Conservation (phyloP, 495 filamentous ascomycete species). For the Halenospora varia region DNA sequence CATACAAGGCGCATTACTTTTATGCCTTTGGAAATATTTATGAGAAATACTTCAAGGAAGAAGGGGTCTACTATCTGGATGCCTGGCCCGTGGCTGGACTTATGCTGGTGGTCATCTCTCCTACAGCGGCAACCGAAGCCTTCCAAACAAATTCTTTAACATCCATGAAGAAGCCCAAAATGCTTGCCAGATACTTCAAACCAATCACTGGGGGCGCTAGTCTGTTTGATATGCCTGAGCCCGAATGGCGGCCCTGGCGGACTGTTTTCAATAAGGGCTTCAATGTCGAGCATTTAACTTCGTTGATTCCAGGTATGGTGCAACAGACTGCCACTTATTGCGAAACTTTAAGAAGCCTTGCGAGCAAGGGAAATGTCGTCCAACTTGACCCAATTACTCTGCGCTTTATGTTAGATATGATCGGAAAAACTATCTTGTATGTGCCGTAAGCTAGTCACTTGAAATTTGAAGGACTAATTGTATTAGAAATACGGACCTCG, state of each 20-base stretch:
- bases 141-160: constrained; percentile 13
- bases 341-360: constrained; percentile 29
- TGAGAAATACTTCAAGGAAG: constrained; percentile 13
- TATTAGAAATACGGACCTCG: constrained; percentile 14
- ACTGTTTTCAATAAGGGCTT: constrained; percentile 22
- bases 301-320: constrained; percentile 30
- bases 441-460: not conserved
- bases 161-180: constrained; percentile 12
- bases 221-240: constrained; percentile 22
- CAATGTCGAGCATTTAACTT: constrained; percentile 33
- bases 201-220: constrained; percentile 24
- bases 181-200: constrained; percentile 21
- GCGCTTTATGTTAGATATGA: constrained; percentile 68
- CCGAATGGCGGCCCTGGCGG: constrained; percentile 24
- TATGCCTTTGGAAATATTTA: constrained; percentile 18
- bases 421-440: constrained; percentile 29
- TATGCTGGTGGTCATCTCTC: constrained; percentile 21
- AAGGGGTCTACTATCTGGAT: constrained; percentile 24
- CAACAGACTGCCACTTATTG: constrained; percentile 32
- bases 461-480: not conserved
- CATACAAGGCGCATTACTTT: constrained; percentile 15
- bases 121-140: constrained; percentile 19
- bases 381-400: constrained; percentile 64
- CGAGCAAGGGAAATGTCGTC: constrained; percentile 26
- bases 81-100: constrained; percentile 23